Conservation (phyloP, 2,329 filamentous ascomycete genomes). For the Hymenoscyphus linearis region DNA sequence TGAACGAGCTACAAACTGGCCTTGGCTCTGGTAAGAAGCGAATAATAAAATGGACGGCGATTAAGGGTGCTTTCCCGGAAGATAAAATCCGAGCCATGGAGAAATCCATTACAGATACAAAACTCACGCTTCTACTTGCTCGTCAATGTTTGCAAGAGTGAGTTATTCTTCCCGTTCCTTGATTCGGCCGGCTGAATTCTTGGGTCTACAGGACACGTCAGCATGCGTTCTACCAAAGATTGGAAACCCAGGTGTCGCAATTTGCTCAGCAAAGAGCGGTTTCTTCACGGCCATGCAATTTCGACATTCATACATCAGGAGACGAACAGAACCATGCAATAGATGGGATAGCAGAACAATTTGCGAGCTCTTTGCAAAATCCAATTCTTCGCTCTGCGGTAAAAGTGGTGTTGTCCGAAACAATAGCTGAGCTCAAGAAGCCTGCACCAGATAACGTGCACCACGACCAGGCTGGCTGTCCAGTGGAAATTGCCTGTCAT, state of each 20-base stretch:
- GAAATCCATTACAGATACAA: neutral
- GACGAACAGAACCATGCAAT: neutral
- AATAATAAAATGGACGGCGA: neutral
- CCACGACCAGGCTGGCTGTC: neutral
- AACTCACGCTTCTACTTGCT: neutral
- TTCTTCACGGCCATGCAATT: neutral
- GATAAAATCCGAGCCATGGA: neutral
- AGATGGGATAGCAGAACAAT: neutral
- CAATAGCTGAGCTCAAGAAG: neutral
- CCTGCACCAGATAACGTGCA: neutral
- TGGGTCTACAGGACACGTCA: neutral
- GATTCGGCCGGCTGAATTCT: neutral
- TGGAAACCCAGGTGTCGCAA: neutral
- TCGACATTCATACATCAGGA: neutral
- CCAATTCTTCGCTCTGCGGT: neutral
- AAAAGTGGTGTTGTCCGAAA: neutral
- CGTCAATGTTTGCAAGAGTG: neutral
- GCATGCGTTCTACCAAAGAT: neutral
- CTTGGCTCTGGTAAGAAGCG: neutral
- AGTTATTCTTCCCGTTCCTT: neutral
- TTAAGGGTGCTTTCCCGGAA: neutral
- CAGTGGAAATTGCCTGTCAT: neutral
- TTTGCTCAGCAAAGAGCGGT: neutral
- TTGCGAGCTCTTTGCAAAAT: neutral
- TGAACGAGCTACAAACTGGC: neutral